Base-by-base conservation (phyloP, 1,284 basidiomycete species). In the Leccinum pachyderme region DNA sequence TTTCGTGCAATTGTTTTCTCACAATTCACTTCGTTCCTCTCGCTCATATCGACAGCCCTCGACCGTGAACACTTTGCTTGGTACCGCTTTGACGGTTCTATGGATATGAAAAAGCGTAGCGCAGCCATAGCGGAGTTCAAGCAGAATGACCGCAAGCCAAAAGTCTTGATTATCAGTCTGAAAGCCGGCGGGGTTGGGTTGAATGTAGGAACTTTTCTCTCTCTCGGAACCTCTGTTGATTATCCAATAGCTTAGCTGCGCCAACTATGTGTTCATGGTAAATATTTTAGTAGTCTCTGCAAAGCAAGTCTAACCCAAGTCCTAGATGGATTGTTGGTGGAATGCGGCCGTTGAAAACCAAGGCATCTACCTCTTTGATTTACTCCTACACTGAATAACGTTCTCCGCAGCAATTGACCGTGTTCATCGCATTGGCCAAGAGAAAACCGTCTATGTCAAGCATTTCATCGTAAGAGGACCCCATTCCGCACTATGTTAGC, bases 271-370 rank as follows among this genome's bases (percentile, higher is more conserved):
- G 3, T 95, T 92, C 71, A 93, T 95, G 89, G 89, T 86, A 63
- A 61, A 76, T 63, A 3, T 12, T 56, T 47, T 13, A 25, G 39
- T 39, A 24, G 31, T n/a, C 7, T 49, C 7, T 31, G 43, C 25
- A 43, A 1, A 9, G 18, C 4, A 47, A n/a, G 25, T 50, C 46
- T 59, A 31, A 63, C 41, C 8, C 28, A 8, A n/a, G 28, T 22
- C 28, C 25, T 33, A 91, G 91, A 94, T 95, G 91, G 94, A 96
- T 64, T 95, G 92, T 59, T 95, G 92, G 92, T 96, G 93, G 92
- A 95, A 95, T 69, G 84, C 91, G 25, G 93, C 93, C 0, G 88
- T 83, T 22, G 93, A 95, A 71, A 88, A 89, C 60, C 94, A 97
- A 80, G 93, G 91, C 91, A 59, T 61, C 76, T 66, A 9, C 55